Base-by-base conservation (phyloP, 768 basidiomycete genomes). In the Termitomyces sp. region DNA sequence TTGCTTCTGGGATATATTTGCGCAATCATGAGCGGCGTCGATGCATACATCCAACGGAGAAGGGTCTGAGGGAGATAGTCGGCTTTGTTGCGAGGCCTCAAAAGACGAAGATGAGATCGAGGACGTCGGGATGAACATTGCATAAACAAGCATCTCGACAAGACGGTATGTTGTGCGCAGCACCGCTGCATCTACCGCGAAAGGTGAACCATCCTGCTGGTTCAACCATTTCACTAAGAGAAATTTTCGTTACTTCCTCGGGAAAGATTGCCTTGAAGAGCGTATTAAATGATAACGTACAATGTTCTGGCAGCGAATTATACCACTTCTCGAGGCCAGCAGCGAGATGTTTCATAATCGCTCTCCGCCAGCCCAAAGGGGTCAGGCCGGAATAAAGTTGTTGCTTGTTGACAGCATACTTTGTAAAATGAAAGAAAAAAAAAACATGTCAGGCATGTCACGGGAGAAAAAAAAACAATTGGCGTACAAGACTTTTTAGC, bases 381-480 rank as follows among this genome's bases (percentile, higher is more conserved):
- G 80, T 76, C 57, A 80, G 70, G 35, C 81, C 84, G 25, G 78
- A 68, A 37, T 81, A 71, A 17, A 82, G 68, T 61, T 84, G 83
- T 21, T 80, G 75, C 67, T 81, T 85, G 70, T 89, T 82, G 59
- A 89, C 81, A 9, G 84, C 81, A 73, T 93, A 92, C 88, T 87
- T 3, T 64, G 50, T 19, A 37, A 21, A 12, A 37, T 34, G 12
- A 37, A 6, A 37, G 39, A 9, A 14, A 34, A 27, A 37, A 46
- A 9, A 14, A 34, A 27, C 0, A 45, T 46, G 40, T 44, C 27
- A 53, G 3, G 2, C 28, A 32, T 34, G 30, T 44, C 30, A 35
- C 8, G 10, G 6, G 42, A n/a, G 34, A 52, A 4, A 55, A 52
- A 52, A 50, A 37, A 32, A 53, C n/a, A n/a, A n/a, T n/a, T 53